A percentile compares a stretch with the other conserved stretches of the same genome.
Conservation (phyloP, 2,329 filamentous ascomycete species). For the Tricladium varicosporioides region DNA sequence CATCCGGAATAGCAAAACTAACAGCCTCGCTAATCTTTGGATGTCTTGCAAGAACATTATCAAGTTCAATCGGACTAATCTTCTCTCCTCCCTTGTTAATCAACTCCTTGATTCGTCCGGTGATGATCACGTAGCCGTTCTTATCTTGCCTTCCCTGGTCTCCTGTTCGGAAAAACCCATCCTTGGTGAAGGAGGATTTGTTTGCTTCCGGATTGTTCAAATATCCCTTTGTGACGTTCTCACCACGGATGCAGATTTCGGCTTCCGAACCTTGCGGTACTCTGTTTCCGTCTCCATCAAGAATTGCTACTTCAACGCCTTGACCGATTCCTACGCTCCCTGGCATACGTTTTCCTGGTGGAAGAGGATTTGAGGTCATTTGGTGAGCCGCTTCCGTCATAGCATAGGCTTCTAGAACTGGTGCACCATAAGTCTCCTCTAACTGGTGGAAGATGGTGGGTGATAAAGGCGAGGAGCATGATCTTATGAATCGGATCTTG, state of each 20-base stretch:
- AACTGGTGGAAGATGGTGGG: slow-evolving; percentile 80
- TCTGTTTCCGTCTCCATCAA: slow-evolving; percentile 67
- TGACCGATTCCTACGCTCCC: slow-evolving; percentile 81
- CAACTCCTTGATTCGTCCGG: slow-evolving; percentile 88
- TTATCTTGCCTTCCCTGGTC: slow-evolving; percentile 80
- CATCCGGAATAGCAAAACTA: slow-evolving; percentile 78
- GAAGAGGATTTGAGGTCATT: slow-evolving; percentile 76
- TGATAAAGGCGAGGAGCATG: slow-evolving; percentile 79
- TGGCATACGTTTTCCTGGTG: slow-evolving; percentile 70
- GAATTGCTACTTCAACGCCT: slow-evolving; percentile 77
- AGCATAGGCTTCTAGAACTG: slow-evolving; percentile 85
- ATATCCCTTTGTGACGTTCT: slow-evolving; percentile 83
- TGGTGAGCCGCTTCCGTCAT: slow-evolving; percentile 91
- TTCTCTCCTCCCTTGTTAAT: slow-evolving; percentile 92
- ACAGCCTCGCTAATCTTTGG: slow-evolving; percentile 74
- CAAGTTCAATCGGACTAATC: slow-evolving; percentile 83
- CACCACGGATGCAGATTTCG: slow-evolving; percentile 79
- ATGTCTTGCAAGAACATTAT: slow-evolving; percentile 76
- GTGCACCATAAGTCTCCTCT: slow-evolving; percentile 71
- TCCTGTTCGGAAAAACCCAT: slow-evolving; percentile 84
- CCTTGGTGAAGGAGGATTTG: slow-evolving; percentile 66
- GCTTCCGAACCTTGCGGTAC: slow-evolving; percentile 68
- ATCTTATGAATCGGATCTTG: slow-evolving; percentile 80
- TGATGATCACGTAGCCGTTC: slow-evolving; percentile 82
- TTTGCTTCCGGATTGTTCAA: slow-evolving; percentile 81